Conservation (phyloP, 2,329 filamentous ascomycete species). For the Aspergillus brasiliensis region DNA sequence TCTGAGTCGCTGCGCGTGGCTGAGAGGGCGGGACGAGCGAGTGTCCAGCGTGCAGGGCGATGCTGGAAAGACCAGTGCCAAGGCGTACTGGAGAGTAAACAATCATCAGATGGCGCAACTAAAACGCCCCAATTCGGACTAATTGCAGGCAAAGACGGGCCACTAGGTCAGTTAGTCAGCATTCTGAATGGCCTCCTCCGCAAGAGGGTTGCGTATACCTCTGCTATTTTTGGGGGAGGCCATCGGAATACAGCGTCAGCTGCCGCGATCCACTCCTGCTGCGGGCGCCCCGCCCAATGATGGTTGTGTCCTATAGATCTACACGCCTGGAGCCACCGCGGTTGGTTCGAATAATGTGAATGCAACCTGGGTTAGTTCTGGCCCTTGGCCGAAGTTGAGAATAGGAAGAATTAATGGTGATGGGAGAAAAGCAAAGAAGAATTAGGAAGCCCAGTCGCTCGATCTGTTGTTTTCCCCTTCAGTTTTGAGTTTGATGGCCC, state of each 20-base stretch:
- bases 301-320: conserved; percentile 3
- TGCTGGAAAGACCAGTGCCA: background rate
- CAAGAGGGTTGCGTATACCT: conserved; percentile 19
- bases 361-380: background rate
- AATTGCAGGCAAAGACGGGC: background rate
- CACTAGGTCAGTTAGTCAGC: background rate
- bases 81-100: background rate
- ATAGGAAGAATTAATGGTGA: background rate
- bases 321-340: background rate
- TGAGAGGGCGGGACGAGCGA: conserved; percentile 1
- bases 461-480: background rate
- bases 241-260: conserved; percentile 2
- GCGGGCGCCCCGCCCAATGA: conserved; percentile 5
- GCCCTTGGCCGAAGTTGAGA: background rate
- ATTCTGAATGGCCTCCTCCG: background rate
- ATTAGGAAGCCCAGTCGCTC: background rate
- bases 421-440: background rate
- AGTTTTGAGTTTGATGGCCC: background rate
- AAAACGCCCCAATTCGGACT: conserved; percentile 1
- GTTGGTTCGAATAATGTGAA: conserved; percentile 1
- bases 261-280: background rate
- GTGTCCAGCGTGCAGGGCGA: background rate
- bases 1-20: background rate
- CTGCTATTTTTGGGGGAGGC: conserved; percentile 19
- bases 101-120: conserved; percentile 2